Conservation (phyloP, 2,329 filamentous ascomycete species). For the Exophiala sp. region DNA sequence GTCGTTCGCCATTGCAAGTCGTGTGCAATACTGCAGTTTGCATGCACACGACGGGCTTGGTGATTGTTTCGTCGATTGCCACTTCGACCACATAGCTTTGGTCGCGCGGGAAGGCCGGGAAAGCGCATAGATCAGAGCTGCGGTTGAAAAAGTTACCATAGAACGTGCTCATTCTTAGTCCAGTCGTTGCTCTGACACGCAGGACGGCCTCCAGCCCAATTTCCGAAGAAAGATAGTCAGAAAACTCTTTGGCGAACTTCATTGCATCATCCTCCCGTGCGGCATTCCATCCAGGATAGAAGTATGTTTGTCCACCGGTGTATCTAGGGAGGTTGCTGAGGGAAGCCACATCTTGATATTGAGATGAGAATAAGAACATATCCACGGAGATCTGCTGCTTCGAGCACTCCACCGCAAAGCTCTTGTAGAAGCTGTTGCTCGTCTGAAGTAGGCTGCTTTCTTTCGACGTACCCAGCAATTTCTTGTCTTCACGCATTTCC, state of each 20-base stretch:
- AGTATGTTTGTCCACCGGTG: conserved; percentile 96
- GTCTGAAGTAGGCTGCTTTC: conserved; percentile 86
- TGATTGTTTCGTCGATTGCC: conserved; percentile 90
- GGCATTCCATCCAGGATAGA: conserved; percentile 97
- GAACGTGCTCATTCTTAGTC: conserved; percentile 93
- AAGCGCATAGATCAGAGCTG: conserved; percentile 94
- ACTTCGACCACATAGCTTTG: conserved; percentile 98
- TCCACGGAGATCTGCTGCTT: conserved; percentile 98
- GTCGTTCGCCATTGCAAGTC: conserved; percentile 92
- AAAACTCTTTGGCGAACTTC: conserved; percentile 96
- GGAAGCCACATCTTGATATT: conserved; percentile 96
- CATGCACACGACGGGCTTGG: conserved; percentile 86
- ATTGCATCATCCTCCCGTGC: conserved; percentile 91
- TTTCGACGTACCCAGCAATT: conserved; percentile 87
- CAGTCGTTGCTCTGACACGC: conserved; percentile 89
- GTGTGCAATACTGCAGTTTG: conserved; percentile 95
- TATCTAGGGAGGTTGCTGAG: conserved; percentile 93
- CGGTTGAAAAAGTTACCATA: conserved; percentile 99
- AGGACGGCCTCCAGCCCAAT: conserved; percentile 95
- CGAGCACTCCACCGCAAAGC: conserved; percentile 96
- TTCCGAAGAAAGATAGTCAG: conserved; percentile 92
- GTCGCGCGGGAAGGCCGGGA: conserved; percentile 95
- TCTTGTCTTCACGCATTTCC: conserved; percentile 94
- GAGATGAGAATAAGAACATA: conserved; percentile 94
- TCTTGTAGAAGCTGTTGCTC: conserved; percentile 96